These are phyloP conservation scores for Kodamaea fukazawae DNA, from an alignment of 805 yeast genomes.

Conservation along the genomic window DNA sequence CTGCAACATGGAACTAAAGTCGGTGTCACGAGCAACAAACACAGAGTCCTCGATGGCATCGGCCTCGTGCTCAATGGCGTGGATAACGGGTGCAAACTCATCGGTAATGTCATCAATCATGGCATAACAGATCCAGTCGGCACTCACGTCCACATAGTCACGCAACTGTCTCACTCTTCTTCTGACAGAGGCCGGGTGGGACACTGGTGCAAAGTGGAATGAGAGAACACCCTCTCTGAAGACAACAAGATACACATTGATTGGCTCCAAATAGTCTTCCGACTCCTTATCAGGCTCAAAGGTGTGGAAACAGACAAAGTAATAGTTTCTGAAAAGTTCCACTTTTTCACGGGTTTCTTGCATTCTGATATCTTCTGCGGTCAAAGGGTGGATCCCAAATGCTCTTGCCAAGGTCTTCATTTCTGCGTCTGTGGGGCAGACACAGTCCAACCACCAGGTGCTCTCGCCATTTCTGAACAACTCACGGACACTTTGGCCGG, in stretches of 20 bases:
- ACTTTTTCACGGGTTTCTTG: conserved; percentile 98
- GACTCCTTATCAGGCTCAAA: conserved; percentile 70
- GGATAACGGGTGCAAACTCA: conserved; percentile 29
- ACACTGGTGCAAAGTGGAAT: conserved; percentile 27
- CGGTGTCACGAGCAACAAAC: conserved; percentile 21
- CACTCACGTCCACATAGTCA: conserved; percentile 28
- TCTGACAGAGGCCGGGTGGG: conserved; percentile 28
- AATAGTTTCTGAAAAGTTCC: conserved; percentile 83
- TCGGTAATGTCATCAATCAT: conserved; percentile 31
- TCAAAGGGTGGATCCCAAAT: conserved; percentile 95
- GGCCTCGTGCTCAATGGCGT: conserved; percentile 28
- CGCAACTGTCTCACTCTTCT: conserved; percentile 30
- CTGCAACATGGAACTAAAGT: conserved; percentile 24
- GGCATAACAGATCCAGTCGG: conserved; percentile 32
- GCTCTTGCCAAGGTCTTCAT: conserved; percentile 91
- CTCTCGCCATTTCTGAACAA: conserved; percentile 25
- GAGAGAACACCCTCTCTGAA: conserved; percentile 29
- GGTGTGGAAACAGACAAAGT: conserved; percentile 95
- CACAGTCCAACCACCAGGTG: conserved; percentile 70
- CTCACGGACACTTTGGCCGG: conserved; percentile 21
- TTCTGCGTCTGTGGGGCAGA: conserved; percentile 91
- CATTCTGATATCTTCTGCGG: conserved; percentile 95
- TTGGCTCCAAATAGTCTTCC: conserved; percentile 32
- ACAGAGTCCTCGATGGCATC: conserved; percentile 30
- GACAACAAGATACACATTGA: conserved; percentile 27